Evolutionary conservation across 345 rosid genomes (phyloP).

Genomic region (Pseudoturritis turrita): DNA sequence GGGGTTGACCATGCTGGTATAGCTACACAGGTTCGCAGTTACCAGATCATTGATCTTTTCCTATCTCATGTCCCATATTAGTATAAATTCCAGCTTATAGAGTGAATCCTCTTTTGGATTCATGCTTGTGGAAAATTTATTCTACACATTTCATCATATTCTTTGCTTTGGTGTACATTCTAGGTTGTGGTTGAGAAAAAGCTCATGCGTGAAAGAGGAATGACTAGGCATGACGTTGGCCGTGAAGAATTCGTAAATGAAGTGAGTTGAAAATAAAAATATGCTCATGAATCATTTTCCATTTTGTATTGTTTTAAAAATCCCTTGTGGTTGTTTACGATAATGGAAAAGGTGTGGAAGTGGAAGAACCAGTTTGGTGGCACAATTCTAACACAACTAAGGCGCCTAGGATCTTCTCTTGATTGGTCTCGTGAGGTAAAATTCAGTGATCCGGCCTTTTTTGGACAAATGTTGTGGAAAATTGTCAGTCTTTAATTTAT

Average conservation of each 20-base stretch:
- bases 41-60: neutral
- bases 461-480: neutral
- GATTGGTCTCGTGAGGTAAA: slow-evolving; percentile 99
- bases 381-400: slow-evolving; percentile 60
- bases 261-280: slow-evolving; percentile 41
- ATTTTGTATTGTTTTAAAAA: neutral
- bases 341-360: slow-evolving; percentile 71
- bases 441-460: neutral
- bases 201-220: slow-evolving; percentile 67
- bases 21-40: slow-evolving; percentile 78
- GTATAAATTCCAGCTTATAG: neutral
- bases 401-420: slow-evolving; percentile 88
- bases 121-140: neutral
- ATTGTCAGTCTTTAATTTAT: neutral
- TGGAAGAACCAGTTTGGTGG: slow-evolving; percentile 85
- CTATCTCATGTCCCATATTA: neutral
- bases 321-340: slow-evolving; percentile 1
- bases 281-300: neutral
- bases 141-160: slow-evolving; percentile 1
- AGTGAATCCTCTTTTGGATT: neutral
- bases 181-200: slow-evolving; percentile 96
- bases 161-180: slow-evolving; percentile 3
- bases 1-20: slow-evolving; percentile 98
- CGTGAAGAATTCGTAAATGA: slow-evolving; percentile 80
- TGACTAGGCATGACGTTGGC: slow-evolving; percentile 90